Percentiles rank a stretch among this genome's conserved stretches.
phyloP scores from a whole-genome alignment of 1,284 basidiomycete species.

The Albatrellus sp. region DNA sequence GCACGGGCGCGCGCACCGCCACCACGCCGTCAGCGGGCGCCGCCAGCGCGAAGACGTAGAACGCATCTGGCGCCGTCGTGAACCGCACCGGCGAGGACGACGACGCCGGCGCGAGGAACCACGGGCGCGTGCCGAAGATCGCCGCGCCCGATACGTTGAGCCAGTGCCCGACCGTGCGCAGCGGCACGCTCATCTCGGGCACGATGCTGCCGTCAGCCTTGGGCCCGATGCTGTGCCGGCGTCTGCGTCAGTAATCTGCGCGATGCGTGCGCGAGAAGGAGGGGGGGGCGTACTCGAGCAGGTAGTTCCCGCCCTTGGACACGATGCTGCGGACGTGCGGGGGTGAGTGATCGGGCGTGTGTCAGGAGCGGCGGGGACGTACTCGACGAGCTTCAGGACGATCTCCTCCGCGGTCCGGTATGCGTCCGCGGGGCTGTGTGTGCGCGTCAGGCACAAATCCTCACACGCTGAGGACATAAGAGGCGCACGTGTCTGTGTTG shows the following conservation, averaged over 20 bases:
- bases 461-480: not conserved
- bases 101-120: constrained; percentile 8
- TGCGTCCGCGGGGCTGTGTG: constrained; percentile 17
- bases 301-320: constrained; percentile 12
- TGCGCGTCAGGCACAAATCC: constrained; percentile 13
- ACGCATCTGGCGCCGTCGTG: constrained; percentile 33
- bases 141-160: constrained; percentile 21
- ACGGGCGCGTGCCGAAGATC: constrained; percentile 18
- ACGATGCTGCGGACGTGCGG: constrained; percentile 9
- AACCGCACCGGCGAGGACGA: constrained; percentile 25
- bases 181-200: constrained; percentile 8
- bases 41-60: constrained; percentile 37
- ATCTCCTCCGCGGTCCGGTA: constrained; percentile 11
- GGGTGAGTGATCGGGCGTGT: not conserved
- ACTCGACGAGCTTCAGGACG: constrained; percentile 11
- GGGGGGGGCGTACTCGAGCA: constrained; percentile 8
- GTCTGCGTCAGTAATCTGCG: no score
- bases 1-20: constrained; percentile 29
- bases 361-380: not conserved
- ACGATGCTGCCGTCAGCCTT: constrained; percentile 12
- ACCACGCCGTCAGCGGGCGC: constrained; percentile 22
- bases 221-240: constrained; percentile 15
- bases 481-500: constrained; percentile 12
- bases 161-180: constrained; percentile 14
- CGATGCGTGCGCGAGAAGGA: no score